These are phyloP conservation scores for Inga leiocalycina DNA, from an alignment of 306 rosid genomes.

Conservation along the genomic window DNA sequence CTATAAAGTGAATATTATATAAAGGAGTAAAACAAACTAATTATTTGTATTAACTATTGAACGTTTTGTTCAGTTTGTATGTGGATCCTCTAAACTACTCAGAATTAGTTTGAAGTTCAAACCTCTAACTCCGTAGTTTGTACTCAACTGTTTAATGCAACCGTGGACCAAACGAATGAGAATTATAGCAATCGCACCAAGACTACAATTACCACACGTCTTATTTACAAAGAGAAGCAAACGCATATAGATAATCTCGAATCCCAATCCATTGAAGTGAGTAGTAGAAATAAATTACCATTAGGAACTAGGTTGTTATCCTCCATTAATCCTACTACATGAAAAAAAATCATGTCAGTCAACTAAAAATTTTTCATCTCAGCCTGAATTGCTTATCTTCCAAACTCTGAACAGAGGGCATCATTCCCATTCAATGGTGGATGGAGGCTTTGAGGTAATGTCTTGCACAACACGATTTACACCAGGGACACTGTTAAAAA, in stretches of 20 bases:
- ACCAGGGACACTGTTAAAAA: constrained; percentile 85
- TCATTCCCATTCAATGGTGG: constrained; percentile 97
- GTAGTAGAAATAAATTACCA: constrained; percentile 20
- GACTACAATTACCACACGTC: not conserved
- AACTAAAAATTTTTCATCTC: not conserved
- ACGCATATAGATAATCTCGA: not conserved
- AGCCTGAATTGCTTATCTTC: constrained; percentile 8
- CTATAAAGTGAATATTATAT: too few relatives aligned
- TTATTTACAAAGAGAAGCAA: not conserved
- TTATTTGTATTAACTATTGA: not conserved
- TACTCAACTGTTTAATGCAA: not conserved
- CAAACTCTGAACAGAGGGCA: constrained; percentile 15
- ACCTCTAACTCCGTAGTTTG: not conserved
- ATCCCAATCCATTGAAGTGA: constrained; percentile 29
- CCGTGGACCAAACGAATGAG: not conserved
- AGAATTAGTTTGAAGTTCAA: not conserved
- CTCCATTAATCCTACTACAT: constrained; percentile 23
- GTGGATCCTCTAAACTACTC: not conserved
- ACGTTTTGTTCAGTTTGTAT: not conserved
- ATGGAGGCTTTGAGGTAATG: constrained; percentile 97
- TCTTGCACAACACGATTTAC: constrained; percentile 89
- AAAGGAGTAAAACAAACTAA: too few relatives aligned
- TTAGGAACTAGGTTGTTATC: not conserved
- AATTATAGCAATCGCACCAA: not conserved
- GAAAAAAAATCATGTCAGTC: constrained; percentile 20